Percentiles rank a stretch among this genome's conserved stretches.
Conservation (phyloP, 345 rosid species). For the Melaleuca quinquenervia region DNA sequence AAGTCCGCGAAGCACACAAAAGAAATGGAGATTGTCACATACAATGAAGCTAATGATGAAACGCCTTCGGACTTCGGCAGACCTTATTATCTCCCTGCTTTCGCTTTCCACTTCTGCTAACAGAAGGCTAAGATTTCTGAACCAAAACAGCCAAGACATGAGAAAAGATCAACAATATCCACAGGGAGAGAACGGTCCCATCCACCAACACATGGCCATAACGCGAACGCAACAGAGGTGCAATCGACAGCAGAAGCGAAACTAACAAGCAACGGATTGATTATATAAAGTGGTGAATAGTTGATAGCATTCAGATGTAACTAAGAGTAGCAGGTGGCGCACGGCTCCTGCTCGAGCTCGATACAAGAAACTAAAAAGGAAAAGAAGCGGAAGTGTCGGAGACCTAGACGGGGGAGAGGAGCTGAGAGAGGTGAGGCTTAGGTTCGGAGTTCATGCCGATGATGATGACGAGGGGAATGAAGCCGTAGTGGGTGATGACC, state of each 20-base stretch:
- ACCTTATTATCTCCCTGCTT: neutral
- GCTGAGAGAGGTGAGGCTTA: slow-evolving; percentile 82
- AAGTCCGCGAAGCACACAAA: neutral
- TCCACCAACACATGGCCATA: neutral
- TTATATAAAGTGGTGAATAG: neutral
- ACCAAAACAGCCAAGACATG: neutral
- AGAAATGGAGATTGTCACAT: neutral
- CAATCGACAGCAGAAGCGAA: neutral
- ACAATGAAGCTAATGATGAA: neutral
- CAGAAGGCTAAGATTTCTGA: neutral
- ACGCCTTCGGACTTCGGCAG: neutral
- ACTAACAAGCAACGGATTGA: neutral
- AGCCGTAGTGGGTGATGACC: slow-evolving; percentile 82
- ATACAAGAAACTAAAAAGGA: neutral
- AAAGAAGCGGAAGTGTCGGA: neutral
- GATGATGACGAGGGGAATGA: slow-evolving; percentile 79
- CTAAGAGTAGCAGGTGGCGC: neutral
- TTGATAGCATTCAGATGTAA: neutral
- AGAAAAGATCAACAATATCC: neutral
- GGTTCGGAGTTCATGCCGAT: slow-evolving; percentile 96
- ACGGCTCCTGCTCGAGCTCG: neutral
- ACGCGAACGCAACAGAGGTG: neutral
- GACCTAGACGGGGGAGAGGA: slow-evolving; percentile 69
- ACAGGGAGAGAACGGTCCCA: neutral
- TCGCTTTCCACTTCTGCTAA: neutral